Conservation (phyloP, 2,329 filamentous ascomycete species). For the Sclerotinia sclerotiorum region DNA sequence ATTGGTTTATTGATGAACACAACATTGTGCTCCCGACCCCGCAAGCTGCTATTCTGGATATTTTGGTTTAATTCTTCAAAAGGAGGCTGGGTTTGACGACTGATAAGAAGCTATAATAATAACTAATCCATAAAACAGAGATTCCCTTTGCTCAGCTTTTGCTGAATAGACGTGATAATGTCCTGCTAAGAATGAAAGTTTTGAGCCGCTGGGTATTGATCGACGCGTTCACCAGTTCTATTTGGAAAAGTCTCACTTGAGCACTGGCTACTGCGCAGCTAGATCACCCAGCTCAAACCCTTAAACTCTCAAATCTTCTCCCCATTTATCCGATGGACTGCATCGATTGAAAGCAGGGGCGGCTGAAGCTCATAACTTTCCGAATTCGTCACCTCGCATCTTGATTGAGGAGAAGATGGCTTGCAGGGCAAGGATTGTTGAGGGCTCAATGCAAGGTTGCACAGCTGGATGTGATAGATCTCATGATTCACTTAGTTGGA, state of each 20-base stretch:
- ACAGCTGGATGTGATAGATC: slow-evolving; percentile 1
- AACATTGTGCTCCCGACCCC: slow-evolving; percentile 11
- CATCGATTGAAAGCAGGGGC: slow-evolving; percentile 7
- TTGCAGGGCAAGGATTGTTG: slow-evolving; percentile 10
- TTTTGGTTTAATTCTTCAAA: background rate
- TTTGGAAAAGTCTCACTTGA: background rate
- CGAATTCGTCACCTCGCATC: background rate
- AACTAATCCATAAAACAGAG: too few species aligned
- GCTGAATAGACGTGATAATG: background rate
- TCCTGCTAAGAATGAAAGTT: slow-evolving; percentile 1
- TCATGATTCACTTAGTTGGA: background rate
- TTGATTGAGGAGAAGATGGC: slow-evolving; percentile 19
- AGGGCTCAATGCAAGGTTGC: slow-evolving; percentile 9
- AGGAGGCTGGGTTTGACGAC: background rate
- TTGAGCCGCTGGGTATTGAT: too few species aligned
- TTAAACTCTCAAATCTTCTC: background rate
- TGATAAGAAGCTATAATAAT: background rate
- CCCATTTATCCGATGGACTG: slow-evolving; percentile 2
- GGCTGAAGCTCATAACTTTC: background rate
- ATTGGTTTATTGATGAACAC: slow-evolving; percentile 13
- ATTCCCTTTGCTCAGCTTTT: background rate
- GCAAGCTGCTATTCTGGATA: slow-evolving; percentile 9
- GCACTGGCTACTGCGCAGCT: background rate
- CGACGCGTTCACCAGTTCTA: background rate
- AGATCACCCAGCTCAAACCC: background rate